Conservation (phyloP, 495 filamentous ascomycete species). For the Aspergillus avenaceus region DNA sequence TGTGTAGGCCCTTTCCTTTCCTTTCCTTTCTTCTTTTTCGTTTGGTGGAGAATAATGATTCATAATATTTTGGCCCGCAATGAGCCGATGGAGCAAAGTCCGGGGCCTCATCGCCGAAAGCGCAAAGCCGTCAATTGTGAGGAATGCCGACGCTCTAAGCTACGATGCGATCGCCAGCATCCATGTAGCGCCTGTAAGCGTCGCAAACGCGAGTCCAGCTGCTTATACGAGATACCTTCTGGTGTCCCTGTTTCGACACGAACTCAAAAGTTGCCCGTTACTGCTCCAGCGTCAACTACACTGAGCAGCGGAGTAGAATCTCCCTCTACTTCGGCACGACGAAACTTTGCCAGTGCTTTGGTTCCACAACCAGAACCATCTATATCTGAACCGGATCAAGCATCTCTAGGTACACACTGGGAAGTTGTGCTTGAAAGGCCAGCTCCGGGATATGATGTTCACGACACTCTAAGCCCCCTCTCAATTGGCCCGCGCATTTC, state of each 20-base stretch:
- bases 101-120: conserved; percentile 5
- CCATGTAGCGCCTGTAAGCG: conserved; percentile 16
- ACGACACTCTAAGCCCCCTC: conserved; percentile 3
- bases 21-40: neutral
- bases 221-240: neutral
- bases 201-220: conserved; percentile 1
- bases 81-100: neutral
- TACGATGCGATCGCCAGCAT: conserved; percentile 21
- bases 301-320: neutral
- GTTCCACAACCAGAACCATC: neutral
- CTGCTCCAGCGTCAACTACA: neutral
- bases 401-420: neutral
- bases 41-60: neutral
- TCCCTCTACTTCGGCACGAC: neutral
- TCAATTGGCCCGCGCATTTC: conserved; percentile 5
- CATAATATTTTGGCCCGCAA: neutral
- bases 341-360: neutral
- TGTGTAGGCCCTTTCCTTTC: too few species aligned
- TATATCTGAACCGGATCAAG: neutral
- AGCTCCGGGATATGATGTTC: neutral
- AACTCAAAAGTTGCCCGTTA: neutral
- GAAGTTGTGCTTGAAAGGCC: neutral
- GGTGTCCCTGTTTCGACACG: neutral
- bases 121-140: conserved; percentile 16
- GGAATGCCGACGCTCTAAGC: conserved; percentile 17